phyloP scores from a whole-genome alignment of 768 basidiomycete species.

The Naganishia kalamii region DNA sequence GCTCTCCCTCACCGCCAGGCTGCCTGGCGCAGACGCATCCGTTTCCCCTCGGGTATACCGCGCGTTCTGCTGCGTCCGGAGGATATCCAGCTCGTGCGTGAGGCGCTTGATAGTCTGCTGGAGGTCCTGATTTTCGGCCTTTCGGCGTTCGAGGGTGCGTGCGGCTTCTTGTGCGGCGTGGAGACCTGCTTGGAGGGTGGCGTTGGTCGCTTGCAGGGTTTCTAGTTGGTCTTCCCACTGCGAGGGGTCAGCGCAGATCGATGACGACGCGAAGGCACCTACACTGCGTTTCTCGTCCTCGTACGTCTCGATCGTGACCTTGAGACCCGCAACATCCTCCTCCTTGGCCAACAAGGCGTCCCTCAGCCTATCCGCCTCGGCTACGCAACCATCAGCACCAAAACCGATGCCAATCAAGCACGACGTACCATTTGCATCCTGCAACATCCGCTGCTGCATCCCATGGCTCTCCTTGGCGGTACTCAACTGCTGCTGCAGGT shows the following conservation, averaged over 20 bases:
- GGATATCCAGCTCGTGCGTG: background rate
- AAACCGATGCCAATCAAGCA: background rate
- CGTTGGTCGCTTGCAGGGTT: conserved; percentile 11
- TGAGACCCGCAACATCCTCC: background rate
- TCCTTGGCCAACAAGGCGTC: conserved; percentile 3
- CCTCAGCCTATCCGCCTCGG: conserved; percentile 3
- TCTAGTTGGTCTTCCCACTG: conserved; percentile 11
- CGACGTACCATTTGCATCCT: conserved; percentile 8
- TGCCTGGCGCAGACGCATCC: background rate
- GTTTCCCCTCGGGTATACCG: background rate
- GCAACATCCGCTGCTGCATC: conserved; percentile 7
- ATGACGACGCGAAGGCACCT: background rate
- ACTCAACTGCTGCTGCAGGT: conserved; percentile 11
- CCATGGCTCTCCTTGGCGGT: background rate
- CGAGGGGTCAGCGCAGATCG: background rate
- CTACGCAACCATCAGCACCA: background rate
- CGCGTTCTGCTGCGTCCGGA: background rate
- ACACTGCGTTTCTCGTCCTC: conserved; percentile 10
- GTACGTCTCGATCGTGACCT: background rate
- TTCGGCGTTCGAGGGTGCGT: conserved; percentile 4
- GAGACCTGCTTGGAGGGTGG: conserved; percentile 2
- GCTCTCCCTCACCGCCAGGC: background rate
- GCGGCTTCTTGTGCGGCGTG: conserved; percentile 8
- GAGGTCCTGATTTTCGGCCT: conserved; percentile 9
- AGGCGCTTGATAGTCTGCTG: conserved; percentile 8